Conservation (phyloP, 2,329 filamentous ascomycete genomes). For the Talaromyces sp. region DNA sequence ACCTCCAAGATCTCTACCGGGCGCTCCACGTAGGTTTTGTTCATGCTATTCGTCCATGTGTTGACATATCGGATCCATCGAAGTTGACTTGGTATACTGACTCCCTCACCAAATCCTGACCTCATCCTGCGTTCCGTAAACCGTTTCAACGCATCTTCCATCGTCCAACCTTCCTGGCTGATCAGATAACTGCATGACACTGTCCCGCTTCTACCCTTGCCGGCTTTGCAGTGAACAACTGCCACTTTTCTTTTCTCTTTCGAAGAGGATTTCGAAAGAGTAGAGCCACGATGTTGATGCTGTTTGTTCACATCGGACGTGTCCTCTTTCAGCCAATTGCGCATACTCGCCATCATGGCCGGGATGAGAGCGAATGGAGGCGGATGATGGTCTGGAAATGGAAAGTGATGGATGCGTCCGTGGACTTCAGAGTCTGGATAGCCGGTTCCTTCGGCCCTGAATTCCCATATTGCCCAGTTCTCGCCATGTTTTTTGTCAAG, state of each 20-base stretch:
- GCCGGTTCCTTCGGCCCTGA: constrained; percentile 90
- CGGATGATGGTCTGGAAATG: constrained; percentile 95
- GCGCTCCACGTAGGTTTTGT: constrained; percentile 76
- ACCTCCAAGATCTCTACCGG: constrained; percentile 82
- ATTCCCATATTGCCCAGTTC: constrained; percentile 96
- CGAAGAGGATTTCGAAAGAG: neutral
- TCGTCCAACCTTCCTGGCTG: constrained; percentile 70
- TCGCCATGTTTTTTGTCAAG: constrained; percentile 78
- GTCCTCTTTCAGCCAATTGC: constrained; percentile 66
- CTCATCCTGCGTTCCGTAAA: constrained; percentile 87
- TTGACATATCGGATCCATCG: constrained; percentile 87
- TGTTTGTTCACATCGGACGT: constrained; percentile 15
- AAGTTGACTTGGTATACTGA: constrained; percentile 89
- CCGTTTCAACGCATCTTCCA: constrained; percentile 58
- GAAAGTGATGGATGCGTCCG: constrained; percentile 79
- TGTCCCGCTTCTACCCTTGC: constrained; percentile 89
- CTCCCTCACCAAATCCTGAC: constrained; percentile 78
- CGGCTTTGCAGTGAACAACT: constrained; percentile 95
- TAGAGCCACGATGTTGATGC: constrained; percentile 11
- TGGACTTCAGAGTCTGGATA: constrained; percentile 91
- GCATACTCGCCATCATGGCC: constrained; percentile 86
- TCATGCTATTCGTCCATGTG: constrained; percentile 67
- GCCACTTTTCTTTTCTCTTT: constrained; percentile 59
- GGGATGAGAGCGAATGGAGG: constrained; percentile 88
- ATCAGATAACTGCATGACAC: constrained; percentile 86